Base-by-base conservation (phyloP, 192 early-diverging fungal species). In the Backusella liffmaniae region DNA sequence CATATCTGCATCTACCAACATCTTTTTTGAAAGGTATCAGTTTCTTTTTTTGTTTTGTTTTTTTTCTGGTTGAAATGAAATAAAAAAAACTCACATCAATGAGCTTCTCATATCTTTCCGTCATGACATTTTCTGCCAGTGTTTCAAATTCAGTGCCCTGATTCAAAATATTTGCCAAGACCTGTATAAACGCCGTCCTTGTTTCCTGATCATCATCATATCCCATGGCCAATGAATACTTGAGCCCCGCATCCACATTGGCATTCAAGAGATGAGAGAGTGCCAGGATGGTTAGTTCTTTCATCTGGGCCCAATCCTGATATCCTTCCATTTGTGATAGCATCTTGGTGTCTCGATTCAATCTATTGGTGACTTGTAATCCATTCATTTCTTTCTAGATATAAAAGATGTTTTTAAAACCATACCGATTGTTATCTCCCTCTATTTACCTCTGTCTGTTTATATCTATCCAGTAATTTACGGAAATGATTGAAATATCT, bases 161-260 rank as follows among this genome's bases (percentile, higher is more conserved):
- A 72, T 91, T 86, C 65, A 96, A 80, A n/a, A 96, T 87, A 49
- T 94, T 91, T 21, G 92, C 93, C 65, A 96, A 84, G 69, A 96
- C 93, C 41, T 92, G 88, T 51, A 93, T 92, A 69, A 96, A 96
- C 39, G 93, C 84, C 0, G 91, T 88, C 15, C 95, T 89, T 39
- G 88, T 91, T 73, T 88, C 88, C 15, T 86, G 83, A 83, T 96
- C 93, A 77, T 93, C 93, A 79, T 95, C 89, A 75, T 94, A 96
- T 12, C 88, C 90, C 78, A 93, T 87, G 0, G 91, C 79, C 42
- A 96, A 77, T 39, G 92, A 92, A 77, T 88, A 91, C 80, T 91
- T 89, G 46, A 96, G 82, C 7, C 92, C 94, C 65, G 91, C 88
- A 69, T 94, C 94, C 66, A 96, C 82, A 83, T 96, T 96, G 9